Evolutionary conservation across 2,329 filamentous ascomycete genomes (phyloP).

Genomic region (Colletotrichum sp.): DNA sequence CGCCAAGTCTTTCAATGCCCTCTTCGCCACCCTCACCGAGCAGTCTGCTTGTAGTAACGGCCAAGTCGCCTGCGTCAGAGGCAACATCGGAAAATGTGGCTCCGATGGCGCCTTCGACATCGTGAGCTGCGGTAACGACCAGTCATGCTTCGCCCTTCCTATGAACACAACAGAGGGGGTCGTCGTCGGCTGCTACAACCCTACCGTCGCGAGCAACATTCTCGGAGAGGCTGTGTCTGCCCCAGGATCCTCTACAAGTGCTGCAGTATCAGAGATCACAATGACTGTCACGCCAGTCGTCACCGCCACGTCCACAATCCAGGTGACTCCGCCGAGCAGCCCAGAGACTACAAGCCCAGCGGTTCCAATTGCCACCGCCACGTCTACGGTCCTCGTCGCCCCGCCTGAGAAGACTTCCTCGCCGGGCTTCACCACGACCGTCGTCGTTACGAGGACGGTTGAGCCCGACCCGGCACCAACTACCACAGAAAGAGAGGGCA

Average conservation of each 20-base stretch:
- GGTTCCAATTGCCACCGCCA: neutral
- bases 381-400: conserved; percentile 11
- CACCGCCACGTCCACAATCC: conserved; percentile 14
- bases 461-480: neutral
- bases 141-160: conserved; percentile 59
- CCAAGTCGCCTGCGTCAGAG: conserved; percentile 58
- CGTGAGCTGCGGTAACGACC: conserved; percentile 35
- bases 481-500: neutral
- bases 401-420: neutral
- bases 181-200: conserved; percentile 51
- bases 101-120: conserved; percentile 46
- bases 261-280: neutral
- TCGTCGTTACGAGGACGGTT: conserved; percentile 14
- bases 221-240: conserved; percentile 38
- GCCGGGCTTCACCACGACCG: neutral
- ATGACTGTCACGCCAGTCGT: conserved; percentile 7
- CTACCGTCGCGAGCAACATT: conserved; percentile 42
- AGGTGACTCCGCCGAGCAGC: neutral
- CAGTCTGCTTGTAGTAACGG: conserved; percentile 49
- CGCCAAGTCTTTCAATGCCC: conserved; percentile 50
- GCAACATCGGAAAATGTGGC: conserved; percentile 53
- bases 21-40: conserved; percentile 49
- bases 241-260: conserved; percentile 2
- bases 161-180: conserved; percentile 54
- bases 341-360: neutral